These are phyloP conservation scores for Coccinonectria pachysandricola DNA, from an alignment of 2,329 filamentous ascomycete genomes.

Conservation along the genomic window DNA sequence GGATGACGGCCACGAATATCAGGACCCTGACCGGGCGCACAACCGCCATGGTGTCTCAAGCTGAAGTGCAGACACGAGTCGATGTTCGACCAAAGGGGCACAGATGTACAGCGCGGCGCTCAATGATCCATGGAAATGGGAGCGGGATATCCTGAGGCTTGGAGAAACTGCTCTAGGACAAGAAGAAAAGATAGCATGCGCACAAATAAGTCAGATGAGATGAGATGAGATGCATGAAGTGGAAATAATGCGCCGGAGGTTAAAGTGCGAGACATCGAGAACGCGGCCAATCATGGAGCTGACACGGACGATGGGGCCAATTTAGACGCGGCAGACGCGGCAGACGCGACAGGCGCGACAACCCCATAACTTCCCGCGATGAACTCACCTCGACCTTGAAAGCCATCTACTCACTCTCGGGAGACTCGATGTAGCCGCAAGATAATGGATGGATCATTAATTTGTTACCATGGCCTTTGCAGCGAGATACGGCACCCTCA, in stretches of 20 bases:
- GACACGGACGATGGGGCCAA: too few relatives aligned
- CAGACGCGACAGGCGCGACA: constrained; percentile 8
- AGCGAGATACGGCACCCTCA: constrained; percentile 52
- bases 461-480: constrained; percentile 66
- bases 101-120: constrained; percentile 1
- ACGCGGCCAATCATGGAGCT: constrained; percentile 2
- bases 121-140: constrained; percentile 11
- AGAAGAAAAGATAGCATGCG: neutral
- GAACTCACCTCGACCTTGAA: constrained; percentile 4
- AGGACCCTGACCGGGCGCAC: constrained; percentile 76
- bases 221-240: too few relatives aligned
- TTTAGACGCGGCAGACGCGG: constrained; percentile 17
- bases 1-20: constrained; percentile 56
- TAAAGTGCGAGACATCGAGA: too few relatives aligned
- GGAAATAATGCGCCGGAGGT: too few relatives aligned
- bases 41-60: constrained; percentile 57
- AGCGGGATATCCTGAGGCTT: neutral
- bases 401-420: too few relatives aligned
- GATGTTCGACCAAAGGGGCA: constrained; percentile 1
- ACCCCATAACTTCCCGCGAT: constrained; percentile 9
- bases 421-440: too few relatives aligned
- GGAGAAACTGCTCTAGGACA: neutral
- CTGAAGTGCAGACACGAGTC: too few relatives aligned
- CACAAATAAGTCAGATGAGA: too few relatives aligned
- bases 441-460: constrained; percentile 7